phyloP scores from a whole-genome alignment of 108 stramenopile species.

The Epipyxis sp. region DNA sequence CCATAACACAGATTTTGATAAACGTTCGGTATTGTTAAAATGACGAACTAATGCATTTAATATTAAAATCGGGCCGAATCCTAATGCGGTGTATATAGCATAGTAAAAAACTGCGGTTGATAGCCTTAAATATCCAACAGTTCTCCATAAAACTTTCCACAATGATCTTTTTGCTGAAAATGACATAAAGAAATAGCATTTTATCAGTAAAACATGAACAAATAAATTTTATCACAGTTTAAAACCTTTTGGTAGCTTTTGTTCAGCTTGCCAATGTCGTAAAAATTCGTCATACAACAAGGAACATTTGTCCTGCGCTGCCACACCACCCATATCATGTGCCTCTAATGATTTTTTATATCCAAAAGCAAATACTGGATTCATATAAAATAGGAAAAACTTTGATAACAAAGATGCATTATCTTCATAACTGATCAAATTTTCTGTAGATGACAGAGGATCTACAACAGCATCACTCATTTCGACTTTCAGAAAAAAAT shows the following conservation, averaged over 20 bases:
- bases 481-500: neutral
- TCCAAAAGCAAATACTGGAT: constrained; percentile 26
- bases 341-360: neutral
- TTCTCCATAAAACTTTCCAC: neutral
- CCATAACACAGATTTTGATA: neutral
- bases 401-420: neutral
- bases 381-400: neutral
- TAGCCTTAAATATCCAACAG: neutral
- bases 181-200: too few species aligned
- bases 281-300: neutral
- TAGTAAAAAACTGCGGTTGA: neutral
- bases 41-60: neutral
- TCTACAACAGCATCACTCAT: neutral
- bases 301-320: neutral
- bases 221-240: too few species aligned
- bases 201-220: too few species aligned
- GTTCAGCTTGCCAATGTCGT: neutral
- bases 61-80: constrained; percentile 16
- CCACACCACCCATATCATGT: neutral
- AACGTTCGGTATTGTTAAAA: neutral
- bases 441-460: neutral
- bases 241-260: neutral
- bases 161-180: constrained; percentile 22
- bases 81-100: neutral
- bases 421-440: neutral